These are phyloP conservation scores for Teratosphaeria nubilosa DNA, from an alignment of 2,329 filamentous ascomycete genomes.

Conservation along the genomic window DNA sequence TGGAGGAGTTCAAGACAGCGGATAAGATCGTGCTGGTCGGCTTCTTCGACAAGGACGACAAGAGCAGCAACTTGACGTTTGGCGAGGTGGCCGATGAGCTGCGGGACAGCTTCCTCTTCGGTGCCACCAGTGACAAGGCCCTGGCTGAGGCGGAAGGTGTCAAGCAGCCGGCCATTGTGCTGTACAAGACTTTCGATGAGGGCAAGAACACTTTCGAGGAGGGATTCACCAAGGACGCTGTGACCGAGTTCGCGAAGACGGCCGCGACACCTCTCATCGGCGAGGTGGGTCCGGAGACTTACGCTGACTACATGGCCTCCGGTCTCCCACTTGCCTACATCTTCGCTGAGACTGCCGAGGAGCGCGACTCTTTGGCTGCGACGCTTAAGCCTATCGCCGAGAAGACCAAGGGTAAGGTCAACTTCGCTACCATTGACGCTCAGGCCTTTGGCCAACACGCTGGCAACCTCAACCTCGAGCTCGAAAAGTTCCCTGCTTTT, in stretches of 20 bases:
- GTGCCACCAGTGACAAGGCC: conserved; percentile 69
- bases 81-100: conserved; percentile 61
- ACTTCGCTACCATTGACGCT: conserved; percentile 96
- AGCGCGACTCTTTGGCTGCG: conserved; percentile 69
- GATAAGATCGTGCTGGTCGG: conserved; percentile 94
- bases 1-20: conserved; percentile 94
- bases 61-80: conserved; percentile 81
- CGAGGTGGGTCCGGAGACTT: conserved; percentile 94
- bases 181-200: conserved; percentile 98
- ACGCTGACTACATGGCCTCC: conserved; percentile 85
- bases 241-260: conserved; percentile 74
- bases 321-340: conserved; percentile 94
- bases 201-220: conserved; percentile 78
- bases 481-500: conserved; percentile 91
- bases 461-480: conserved; percentile 91
- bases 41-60: conserved; percentile 71
- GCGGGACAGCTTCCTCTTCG: conserved; percentile 88
- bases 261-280: conserved; percentile 83
- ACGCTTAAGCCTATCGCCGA: conserved; percentile 77
- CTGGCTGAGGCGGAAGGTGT: conserved; percentile 86
- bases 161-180: conserved; percentile 72
- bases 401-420: conserved; percentile 87
- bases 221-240: conserved; percentile 69
- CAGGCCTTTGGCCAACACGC: conserved; percentile 90
- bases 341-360: conserved; percentile 85